Base-by-base conservation (phyloP, 176 grass and related monocot species). In the Echinochloa phyllopogon region DNA sequence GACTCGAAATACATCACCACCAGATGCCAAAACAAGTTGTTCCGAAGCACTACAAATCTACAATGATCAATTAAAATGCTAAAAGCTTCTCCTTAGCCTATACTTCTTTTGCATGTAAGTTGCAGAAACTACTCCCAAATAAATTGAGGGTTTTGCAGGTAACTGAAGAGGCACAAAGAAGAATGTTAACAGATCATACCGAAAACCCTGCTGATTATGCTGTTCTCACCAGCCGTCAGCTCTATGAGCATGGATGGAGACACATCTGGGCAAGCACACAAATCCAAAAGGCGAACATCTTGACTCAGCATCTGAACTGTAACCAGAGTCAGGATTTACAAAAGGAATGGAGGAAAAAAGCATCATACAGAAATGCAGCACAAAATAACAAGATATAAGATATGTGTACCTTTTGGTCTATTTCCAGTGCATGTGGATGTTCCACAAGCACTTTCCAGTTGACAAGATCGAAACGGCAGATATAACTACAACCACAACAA, bases 271-370 rank as follows among this genome's bases (percentile, higher is more conserved):
- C 74, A 89, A 76, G 83, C 38, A 76, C 72, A 91, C 91, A 95
- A 70, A 91, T 98, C 93, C 83, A 92, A 86, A 81, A 93, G 86
- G 76, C 21, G 69, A 74, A 86, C 89, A 82, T 79, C 83, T 86
- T 83, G 88, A 83, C 83, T 95, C 91, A 90, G 85, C 77, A 98
- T 95, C 96, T 98, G 96, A 93, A 98, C 96, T 95, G 96, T 98
- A 90, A 95, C 90, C 87, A 98, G 84, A 92, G 96, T 98, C 93
- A 95, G 93, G 87, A 73, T 87, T 92, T 72, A 84, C 79, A 84
- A 82, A 82, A 88, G 13, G 13, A 82, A 82, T 60, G 40, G 69
- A 81, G 29, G 29, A 43, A 9, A 27, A 27, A 77, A 82, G 53
- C 40, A 74, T 76, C 65, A 49, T 13, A 69, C 42, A 49, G 27